A percentile compares a stretch with the other conserved stretches of the same genome.
These are phyloP conservation scores for Apophysomyces elegans DNA, from an alignment of 371 early-diverging fungal genomes.

Conservation along the genomic window DNA sequence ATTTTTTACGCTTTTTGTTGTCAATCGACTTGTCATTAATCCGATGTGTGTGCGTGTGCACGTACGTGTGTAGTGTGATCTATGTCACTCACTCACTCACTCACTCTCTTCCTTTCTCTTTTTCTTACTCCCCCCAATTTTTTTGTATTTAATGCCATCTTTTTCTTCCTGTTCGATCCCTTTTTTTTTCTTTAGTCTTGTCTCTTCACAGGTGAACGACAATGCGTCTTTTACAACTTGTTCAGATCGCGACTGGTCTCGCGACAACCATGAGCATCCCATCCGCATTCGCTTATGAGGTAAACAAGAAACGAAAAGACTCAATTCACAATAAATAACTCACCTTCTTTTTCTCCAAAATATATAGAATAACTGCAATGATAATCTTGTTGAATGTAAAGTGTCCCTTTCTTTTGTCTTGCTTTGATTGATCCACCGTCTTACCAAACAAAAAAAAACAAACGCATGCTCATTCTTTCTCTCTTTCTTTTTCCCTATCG, in stretches of 20 bases:
- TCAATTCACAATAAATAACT: neutral
- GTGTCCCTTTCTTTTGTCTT: too few relatives aligned
- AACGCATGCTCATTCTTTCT: too few relatives aligned
- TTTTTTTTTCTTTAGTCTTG: neutral
- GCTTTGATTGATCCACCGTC: too few relatives aligned
- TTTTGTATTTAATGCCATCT: constrained; percentile 2
- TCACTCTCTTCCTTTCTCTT: neutral
- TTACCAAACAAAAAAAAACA: too few relatives aligned
- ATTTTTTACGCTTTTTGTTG: constrained; percentile 12
- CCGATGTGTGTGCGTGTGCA: too few relatives aligned
- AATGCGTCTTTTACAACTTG: neutral
- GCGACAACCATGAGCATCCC: neutral
- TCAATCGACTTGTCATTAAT: neutral
- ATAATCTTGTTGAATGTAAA: constrained; percentile 51
- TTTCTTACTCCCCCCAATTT: neutral
- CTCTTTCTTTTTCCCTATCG: neutral
- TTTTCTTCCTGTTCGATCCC: neutral
- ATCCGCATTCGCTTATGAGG: neutral
- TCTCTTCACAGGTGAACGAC: neutral
- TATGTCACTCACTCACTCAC: neutral
- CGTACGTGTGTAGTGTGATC: neutral
- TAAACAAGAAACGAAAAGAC: neutral
- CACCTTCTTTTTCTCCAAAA: too few relatives aligned
- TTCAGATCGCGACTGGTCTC: constrained; percentile 1
- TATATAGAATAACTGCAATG: constrained; percentile 43